A percentile compares a stretch with the other conserved stretches of the same genome.
phyloP scores from a whole-genome alignment of 2,329 filamentous ascomycete species.

The Arthrobotrys megalospora region DNA sequence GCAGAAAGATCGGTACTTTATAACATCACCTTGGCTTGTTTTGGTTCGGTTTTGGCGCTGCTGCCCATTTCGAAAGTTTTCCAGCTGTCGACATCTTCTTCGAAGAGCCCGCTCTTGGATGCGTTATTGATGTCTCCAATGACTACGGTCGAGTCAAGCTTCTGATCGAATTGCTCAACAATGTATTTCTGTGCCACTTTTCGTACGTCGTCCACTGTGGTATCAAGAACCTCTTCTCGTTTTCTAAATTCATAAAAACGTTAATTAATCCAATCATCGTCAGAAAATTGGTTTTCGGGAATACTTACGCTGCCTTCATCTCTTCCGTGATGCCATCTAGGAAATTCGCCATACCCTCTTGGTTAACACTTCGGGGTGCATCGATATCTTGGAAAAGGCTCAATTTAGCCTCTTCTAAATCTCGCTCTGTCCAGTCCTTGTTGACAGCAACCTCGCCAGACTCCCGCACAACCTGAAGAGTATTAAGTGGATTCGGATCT shows the following conservation, averaged over 20 bases:
- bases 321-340: constrained; percentile 86
- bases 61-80: constrained; percentile 81
- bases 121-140: constrained; percentile 81
- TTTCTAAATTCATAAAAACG: constrained; percentile 69
- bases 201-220: constrained; percentile 83
- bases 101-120: constrained; percentile 2
- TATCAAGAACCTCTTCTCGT: constrained; percentile 87
- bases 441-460: constrained; percentile 87
- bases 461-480: constrained; percentile 84
- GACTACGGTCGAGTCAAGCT: constrained; percentile 76
- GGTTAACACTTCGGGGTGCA: constrained; percentile 86
- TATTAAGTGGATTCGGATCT: constrained; percentile 93
- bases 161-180: constrained; percentile 75
- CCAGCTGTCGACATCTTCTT: constrained; percentile 76
- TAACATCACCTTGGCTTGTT: constrained; percentile 47
- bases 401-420: constrained; percentile 96
- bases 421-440: constrained; percentile 83
- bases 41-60: constrained; percentile 64
- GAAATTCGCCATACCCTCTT: constrained; percentile 89
- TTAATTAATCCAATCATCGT: constrained; percentile 30
- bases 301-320: constrained; percentile 78
- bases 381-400: constrained; percentile 93
- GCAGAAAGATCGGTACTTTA: constrained; percentile 22
- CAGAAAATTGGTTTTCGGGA: not conserved
- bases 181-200: constrained; percentile 86